Base-by-base conservation (phyloP, 1,284 basidiomycete genomes). In the Pseudozyma hubeiensis region DNA sequence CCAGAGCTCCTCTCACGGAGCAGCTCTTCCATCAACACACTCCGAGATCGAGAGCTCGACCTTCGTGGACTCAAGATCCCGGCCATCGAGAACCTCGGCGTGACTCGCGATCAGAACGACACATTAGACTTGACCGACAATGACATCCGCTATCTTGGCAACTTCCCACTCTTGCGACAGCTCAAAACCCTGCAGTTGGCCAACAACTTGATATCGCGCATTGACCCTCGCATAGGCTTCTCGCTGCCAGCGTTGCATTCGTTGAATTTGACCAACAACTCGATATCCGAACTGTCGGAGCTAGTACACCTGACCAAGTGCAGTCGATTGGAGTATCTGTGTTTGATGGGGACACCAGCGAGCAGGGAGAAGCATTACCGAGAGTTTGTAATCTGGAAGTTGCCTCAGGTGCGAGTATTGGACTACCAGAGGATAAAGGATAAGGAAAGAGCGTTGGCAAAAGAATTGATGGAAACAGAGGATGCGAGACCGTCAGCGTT, bases 11-110 rank as follows among this genome's bases (percentile, higher is more conserved):
- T 95, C 72, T 89, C 89, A 19, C 90, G 91, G 84, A 90, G 90
- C 48, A 87, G 89, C 54, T 92, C 92, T 60, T 89, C 90, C 67
- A 88, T 97, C 75, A 97, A 96, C 84, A 90, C 94, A 34, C 86
- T 95, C 61, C 95, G 94, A 86, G 94, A 99, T 85, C 90, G 97
- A 63, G 93, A 98, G 86, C 89, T 99, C 69, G 82, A 82, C 53
- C 48, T 75, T 39, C 65, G 77, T 41, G 78, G 78, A 19, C 92
- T 93, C 86, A 96, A 95, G 89, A 97, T 99, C 82, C 94, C 95
- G 47, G 90, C 93, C 54, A 99, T 99, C 84, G 97, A 99, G 90
- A 99, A 99, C 88, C 88, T 99, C 79, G 97, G 95, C 87, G 94
- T 97, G 82, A 97, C 93, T 85, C 93, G 93, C 90, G 92, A 97